These are phyloP conservation scores for Mortierella sp. DNA, from an alignment of 371 early-diverging fungal genomes.

Conservation along the genomic window DNA sequence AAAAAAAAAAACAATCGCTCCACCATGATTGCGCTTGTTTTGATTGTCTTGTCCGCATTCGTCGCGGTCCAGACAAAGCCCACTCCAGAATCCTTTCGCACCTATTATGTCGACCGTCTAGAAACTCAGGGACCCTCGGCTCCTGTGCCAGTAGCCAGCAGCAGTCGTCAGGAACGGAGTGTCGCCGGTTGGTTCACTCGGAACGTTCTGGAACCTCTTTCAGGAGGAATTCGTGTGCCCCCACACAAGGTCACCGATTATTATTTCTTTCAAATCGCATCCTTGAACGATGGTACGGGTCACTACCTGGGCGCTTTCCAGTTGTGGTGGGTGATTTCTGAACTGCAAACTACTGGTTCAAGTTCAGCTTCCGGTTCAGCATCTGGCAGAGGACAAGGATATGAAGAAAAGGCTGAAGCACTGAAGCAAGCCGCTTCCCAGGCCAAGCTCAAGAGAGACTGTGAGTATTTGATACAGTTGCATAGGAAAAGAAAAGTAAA, in stretches of 20 bases:
- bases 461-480: conserved; percentile 8
- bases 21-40: conserved; percentile 27
- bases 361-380: neutral
- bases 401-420: conserved; percentile 10
- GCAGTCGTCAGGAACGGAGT: conserved; percentile 3
- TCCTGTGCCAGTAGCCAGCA: neutral
- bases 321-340: conserved; percentile 39
- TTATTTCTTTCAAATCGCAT: conserved; percentile 32
- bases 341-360: conserved; percentile 39
- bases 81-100: conserved; percentile 32
- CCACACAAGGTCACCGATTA: conserved; percentile 40
- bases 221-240: conserved; percentile 29
- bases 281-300: conserved; percentile 34
- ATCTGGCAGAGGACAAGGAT: neutral
- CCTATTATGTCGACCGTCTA: conserved; percentile 16
- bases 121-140: neutral
- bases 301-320: conserved; percentile 32
- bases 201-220: conserved; percentile 34
- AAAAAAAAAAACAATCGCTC: too few relatives aligned
- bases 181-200: conserved; percentile 37
- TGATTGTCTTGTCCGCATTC: conserved; percentile 22
- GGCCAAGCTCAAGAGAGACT: conserved; percentile 46
- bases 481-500: neutral
- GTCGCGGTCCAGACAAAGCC: conserved; percentile 49
- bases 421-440: conserved; percentile 30